phyloP scores from a whole-genome alignment of 805 yeast species.

The Komagataella ulmi region DNA sequence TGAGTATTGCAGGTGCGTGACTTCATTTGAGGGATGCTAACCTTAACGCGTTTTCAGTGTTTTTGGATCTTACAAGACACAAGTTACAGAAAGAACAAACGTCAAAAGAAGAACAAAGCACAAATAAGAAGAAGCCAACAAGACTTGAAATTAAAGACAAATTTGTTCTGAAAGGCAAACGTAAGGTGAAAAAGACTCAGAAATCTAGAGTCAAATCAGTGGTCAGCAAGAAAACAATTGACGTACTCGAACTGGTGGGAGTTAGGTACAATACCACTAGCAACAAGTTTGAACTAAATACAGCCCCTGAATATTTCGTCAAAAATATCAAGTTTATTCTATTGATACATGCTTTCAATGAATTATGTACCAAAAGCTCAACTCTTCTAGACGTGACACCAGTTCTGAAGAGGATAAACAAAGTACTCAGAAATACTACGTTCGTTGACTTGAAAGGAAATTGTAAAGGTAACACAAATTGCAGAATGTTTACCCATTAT shows the following conservation, averaged over 20 bases:
- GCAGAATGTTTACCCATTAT: not conserved
- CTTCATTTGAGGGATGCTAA: not conserved
- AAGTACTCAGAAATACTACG: not conserved
- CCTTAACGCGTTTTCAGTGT: not conserved
- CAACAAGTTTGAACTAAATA: not conserved
- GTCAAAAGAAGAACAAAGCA: not conserved
- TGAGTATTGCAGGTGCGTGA: not conserved
- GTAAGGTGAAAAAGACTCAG: not conserved
- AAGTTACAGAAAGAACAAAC: not conserved
- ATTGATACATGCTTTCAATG: not conserved
- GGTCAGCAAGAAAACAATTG: not conserved
- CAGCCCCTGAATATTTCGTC: not conserved
- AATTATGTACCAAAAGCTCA: not conserved
- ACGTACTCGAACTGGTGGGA: not conserved
- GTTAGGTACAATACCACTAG: not conserved
- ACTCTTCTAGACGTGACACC: not conserved
- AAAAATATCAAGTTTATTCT: not conserved
- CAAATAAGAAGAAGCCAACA: not conserved
- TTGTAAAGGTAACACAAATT: not conserved
- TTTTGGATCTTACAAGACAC: not conserved
- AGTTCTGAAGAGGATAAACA: not conserved
- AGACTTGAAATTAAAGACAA: not conserved
- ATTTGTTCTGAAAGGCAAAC: not conserved
- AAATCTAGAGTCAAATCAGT: not conserved
- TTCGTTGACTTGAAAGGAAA: not conserved